phyloP scores from a whole-genome alignment of 2,329 filamentous ascomycete genomes.

The Alternaria dauci region DNA sequence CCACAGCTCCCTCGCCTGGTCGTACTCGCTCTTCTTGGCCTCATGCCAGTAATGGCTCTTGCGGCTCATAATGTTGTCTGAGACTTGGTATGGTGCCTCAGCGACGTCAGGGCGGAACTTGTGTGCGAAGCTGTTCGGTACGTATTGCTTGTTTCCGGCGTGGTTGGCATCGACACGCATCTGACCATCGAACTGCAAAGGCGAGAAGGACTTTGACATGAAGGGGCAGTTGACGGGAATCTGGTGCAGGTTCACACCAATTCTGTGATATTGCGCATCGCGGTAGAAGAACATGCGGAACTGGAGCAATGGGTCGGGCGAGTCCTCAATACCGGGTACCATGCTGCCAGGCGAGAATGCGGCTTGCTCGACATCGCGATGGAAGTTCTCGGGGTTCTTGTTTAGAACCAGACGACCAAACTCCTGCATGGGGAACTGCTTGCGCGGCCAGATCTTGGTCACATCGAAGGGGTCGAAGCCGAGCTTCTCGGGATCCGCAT shows the following conservation, averaged over 20 bases:
- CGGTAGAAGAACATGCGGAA: constrained; percentile 42
- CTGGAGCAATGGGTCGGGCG: constrained; percentile 31
- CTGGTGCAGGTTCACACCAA: constrained; percentile 63
- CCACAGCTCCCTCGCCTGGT: constrained; percentile 61
- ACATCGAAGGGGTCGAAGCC: constrained; percentile 64
- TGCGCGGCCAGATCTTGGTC: constrained; percentile 62
- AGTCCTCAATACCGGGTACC: constrained; percentile 61
- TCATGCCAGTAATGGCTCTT: constrained; percentile 66
- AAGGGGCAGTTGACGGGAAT: constrained; percentile 58
- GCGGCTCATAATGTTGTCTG: constrained; percentile 60
- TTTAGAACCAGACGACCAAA: constrained; percentile 62
- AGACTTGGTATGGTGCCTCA: constrained; percentile 60
- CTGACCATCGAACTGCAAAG: constrained; percentile 60
- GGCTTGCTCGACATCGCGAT: constrained; percentile 51
- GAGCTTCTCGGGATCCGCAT: constrained; percentile 59
- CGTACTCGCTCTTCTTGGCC: constrained; percentile 62
- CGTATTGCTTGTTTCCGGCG: constrained; percentile 60
- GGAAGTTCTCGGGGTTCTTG: constrained; percentile 64
- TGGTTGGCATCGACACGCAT: constrained; percentile 60
- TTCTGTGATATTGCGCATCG: constrained; percentile 62
- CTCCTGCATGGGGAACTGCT: constrained; percentile 59
- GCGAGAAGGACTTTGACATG: constrained; percentile 58
- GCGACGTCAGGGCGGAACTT: constrained; percentile 63
- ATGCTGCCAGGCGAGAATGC: constrained; percentile 61
- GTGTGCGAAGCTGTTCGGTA: constrained; percentile 61